Evolutionary conservation across 495 filamentous ascomycete genomes (phyloP), one percentile per base, ranked within the genome.

Genomic region (Penicillium dipodomyicola): DNA sequence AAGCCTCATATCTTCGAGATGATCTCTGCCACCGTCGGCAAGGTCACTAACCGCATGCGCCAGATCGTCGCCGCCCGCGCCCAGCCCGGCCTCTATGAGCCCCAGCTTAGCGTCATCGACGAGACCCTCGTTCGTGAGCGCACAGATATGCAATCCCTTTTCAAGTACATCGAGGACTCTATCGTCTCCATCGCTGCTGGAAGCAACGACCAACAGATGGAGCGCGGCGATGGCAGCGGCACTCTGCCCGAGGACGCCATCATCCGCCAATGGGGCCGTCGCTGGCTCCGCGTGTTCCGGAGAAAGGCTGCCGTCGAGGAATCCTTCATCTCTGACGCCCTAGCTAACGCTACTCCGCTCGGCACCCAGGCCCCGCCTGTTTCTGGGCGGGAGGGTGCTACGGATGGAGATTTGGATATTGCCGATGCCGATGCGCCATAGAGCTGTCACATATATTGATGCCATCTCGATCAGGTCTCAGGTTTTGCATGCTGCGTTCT

Each of bases 41-140:
- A 99, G 74, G 94, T 99, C 45, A 96, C 92, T 17, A 87, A 85
- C 59, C 88, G 94, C 30, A 84, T 96, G 25, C 84, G 91, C 40
- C 91, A 96, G 73, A 88, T 97, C 41, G 83, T 90, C 14, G 72
- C 76, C 5, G 83, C 85, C 23, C 79, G 80, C 22, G 77, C 75
- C 14, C 80, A 80, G 50, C 72, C 70, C 14, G 77, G 74, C 30
- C 65, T 89, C 8, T 80, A 81, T 23, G 75, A 78, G 45, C 81
- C 86, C 56, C 86, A 90, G 63, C 65, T 85, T 2, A 77, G 77
- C 32, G 76, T 84, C 45, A 73, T 89, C 2, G 83, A 89, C 23
- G 80, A 87, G 61, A 86, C 85, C 10, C 71, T 90, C 10, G 76
- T 75, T 19, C 75, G 75, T 17, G 92, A 95, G 65, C 80, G 84